Conservation (phyloP, 2,329 filamentous ascomycete genomes). For the Stemphylium beticola region DNA sequence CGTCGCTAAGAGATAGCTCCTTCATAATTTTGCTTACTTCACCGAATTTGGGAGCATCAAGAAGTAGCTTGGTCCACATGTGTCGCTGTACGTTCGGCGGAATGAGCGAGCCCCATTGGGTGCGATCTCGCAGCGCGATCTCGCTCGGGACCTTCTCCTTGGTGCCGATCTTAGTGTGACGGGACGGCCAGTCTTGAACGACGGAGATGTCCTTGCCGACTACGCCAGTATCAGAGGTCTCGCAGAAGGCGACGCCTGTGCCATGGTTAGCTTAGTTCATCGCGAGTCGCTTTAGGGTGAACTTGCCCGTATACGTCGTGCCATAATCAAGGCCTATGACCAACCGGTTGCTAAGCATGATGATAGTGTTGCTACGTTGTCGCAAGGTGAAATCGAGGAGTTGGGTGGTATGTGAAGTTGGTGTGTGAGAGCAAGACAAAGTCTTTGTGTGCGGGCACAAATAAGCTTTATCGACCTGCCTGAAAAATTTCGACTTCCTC, state of each 20-base stretch:
- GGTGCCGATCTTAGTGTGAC: constrained; percentile 28
- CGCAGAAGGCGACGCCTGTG: constrained; percentile 41
- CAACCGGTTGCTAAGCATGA: too few relatives aligned
- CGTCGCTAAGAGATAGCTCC: too few relatives aligned
- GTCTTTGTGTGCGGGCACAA: too few relatives aligned
- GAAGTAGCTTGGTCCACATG: constrained; percentile 43
- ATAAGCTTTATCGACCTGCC: too few relatives aligned
- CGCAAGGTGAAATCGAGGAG: too few relatives aligned
- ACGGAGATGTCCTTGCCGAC: constrained; percentile 26
- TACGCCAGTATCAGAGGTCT: constrained; percentile 19
- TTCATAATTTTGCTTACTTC: constrained; percentile 23
- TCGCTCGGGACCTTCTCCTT: constrained; percentile 41
- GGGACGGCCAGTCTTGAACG: constrained; percentile 35
- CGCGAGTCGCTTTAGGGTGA: too few relatives aligned
- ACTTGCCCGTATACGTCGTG: constrained; percentile 30
- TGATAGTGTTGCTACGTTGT: too few relatives aligned
- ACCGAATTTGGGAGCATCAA: constrained; percentile 24
- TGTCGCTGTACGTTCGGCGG: constrained; percentile 27
- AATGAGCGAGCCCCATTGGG: constrained; percentile 14
- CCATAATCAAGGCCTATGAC: constrained; percentile 29
- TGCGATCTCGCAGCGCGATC: constrained; percentile 11
- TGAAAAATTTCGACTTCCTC: too few relatives aligned
- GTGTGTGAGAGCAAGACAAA: too few relatives aligned
- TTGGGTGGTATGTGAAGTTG: too few relatives aligned
- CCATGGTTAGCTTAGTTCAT: background rate